Evolutionary conservation across 805 yeast species (phyloP).

Genomic region (Suhomyces emberorum): DNA sequence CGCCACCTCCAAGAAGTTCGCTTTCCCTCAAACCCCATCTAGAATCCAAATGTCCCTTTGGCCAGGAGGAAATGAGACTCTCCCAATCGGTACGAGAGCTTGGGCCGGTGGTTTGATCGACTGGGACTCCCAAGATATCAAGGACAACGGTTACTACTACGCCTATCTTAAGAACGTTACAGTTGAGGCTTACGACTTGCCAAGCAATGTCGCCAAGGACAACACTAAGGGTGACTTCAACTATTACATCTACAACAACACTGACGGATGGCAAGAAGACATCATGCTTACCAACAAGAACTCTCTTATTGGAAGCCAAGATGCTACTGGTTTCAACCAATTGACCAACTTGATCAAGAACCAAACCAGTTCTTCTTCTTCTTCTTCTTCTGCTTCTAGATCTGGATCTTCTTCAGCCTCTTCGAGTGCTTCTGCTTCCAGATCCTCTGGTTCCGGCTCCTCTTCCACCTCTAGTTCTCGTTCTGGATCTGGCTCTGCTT

Average conservation of each 20-base stretch:
- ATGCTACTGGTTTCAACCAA: constrained; percentile 66
- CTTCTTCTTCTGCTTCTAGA: constrained; percentile 11
- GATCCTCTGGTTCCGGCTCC: constrained; percentile 3
- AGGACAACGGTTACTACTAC: constrained; percentile 77
- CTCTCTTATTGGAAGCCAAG: constrained; percentile 56
- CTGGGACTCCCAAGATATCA: constrained; percentile 77
- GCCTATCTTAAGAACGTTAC: constrained; percentile 58
- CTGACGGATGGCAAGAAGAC: constrained; percentile 32
- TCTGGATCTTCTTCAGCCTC: constrained; percentile 10
- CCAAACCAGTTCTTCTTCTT: constrained; percentile 7
- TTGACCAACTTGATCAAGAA: constrained; percentile 20
- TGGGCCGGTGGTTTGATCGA: constrained; percentile 89
- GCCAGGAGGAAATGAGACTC: constrained; percentile 66
- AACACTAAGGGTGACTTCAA: constrained; percentile 46
- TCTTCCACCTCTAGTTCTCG: not conserved
- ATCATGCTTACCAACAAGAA: constrained; percentile 61
- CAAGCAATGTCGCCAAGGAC: constrained; percentile 42
- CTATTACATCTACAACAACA: constrained; percentile 45
- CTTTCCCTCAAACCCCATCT: constrained; percentile 72
- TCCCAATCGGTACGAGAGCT: constrained; percentile 60
- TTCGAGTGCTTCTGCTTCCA: constrained; percentile 4
- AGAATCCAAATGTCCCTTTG: constrained; percentile 70
- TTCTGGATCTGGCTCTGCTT: not conserved
- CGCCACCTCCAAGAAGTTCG: constrained; percentile 53
- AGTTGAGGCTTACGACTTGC: constrained; percentile 72